A percentile compares a stretch with the other conserved stretches of the same genome.
phyloP scores from a whole-genome alignment of 1,284 basidiomycete species.

The Sparassis latifolia region DNA sequence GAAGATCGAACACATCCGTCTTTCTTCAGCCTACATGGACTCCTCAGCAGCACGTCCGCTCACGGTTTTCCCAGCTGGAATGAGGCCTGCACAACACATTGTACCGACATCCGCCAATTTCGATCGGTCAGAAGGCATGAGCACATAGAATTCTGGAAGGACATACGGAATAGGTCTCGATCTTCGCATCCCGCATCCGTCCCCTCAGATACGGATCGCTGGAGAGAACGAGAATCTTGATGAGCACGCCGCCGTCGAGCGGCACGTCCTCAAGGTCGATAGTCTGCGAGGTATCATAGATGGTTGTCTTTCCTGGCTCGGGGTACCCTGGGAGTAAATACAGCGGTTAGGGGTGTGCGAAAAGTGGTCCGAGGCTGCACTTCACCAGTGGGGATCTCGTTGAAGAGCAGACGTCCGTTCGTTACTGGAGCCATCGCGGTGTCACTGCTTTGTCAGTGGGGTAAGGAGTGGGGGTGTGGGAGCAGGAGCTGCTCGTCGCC shows the following conservation, averaged over 20 bases:
- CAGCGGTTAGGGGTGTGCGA: not conserved
- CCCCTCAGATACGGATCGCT: conserved; percentile 44
- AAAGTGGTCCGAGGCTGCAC: not conserved
- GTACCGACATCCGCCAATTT: not conserved
- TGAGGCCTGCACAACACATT: not conserved
- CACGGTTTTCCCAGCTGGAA: conserved; percentile 36
- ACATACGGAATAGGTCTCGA: conserved; percentile 21
- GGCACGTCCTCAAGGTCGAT: conserved; percentile 45
- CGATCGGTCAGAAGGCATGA: too few species aligned
- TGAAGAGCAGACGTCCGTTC: conserved; percentile 9
- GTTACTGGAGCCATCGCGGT: conserved; percentile 6
- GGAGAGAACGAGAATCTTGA: conserved; percentile 41
- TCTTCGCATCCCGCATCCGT: conserved; percentile 26
- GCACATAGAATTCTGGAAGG: not conserved
- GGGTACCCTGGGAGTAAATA: conserved; percentile 30
- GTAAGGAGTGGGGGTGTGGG: too few species aligned
- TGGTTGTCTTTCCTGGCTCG: conserved; percentile 39
- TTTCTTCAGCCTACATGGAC: not conserved
- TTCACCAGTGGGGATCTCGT: conserved; percentile 8
- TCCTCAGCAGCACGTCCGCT: conserved; percentile 6
- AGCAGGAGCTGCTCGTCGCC: too few species aligned
- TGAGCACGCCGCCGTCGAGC: conserved; percentile 44
- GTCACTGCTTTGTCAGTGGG: too few species aligned
- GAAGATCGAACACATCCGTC: not conserved
- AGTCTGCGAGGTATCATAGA: conserved; percentile 36